Evolutionary conservation across 2,329 filamentous ascomycete genomes (phyloP), one percentile per base, ranked within the genome.

Genomic region (Pseudogymnoascus pannorum): DNA sequence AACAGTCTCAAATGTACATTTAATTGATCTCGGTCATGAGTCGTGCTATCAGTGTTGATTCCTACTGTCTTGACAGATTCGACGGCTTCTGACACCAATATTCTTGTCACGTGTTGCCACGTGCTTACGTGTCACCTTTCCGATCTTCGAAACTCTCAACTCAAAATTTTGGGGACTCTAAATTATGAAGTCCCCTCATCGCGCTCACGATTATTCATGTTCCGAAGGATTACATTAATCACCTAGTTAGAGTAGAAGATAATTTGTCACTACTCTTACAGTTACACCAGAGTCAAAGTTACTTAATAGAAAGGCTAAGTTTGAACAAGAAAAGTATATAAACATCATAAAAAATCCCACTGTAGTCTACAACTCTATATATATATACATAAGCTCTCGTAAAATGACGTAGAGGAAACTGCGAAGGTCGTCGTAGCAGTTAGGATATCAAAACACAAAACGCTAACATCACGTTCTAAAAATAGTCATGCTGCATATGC

Each of bases 241-340:
- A 36, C n/a, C 14, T 16, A 12, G n/a, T 51, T 11, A 6, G 22
- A 9, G 14, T 7, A 29, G 44, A 18, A 29, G 24, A 12, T 51
- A 24, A 51, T 9, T 29, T 11, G 44, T 51, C 24, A 24, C 24
- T 51, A 22, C 11, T 26, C 42, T 16, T 24, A 9, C 42, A 36
- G n/a, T n/a, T n/a, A n/a, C n/a, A 92, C 97, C 74, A 92, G 91
- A 66, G 88, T 97, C 4, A 97, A 97, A 89, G 89, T 60, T 96
- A 91, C 69, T 48, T 97, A 59, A 93, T 97, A 85, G 73, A 75
- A 33, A 57, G 24, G 20, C 44, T 6, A 24, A 29, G 14, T 18
- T 54, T 24, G 29, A 54, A 11, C 22, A 54, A 54, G 4, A 51
- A 51, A 51, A 29, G 24, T 29, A 29, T 54, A 54, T 54, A 31